Conservation (phyloP, 257 asterid species). For the Solanum virginianum region DNA sequence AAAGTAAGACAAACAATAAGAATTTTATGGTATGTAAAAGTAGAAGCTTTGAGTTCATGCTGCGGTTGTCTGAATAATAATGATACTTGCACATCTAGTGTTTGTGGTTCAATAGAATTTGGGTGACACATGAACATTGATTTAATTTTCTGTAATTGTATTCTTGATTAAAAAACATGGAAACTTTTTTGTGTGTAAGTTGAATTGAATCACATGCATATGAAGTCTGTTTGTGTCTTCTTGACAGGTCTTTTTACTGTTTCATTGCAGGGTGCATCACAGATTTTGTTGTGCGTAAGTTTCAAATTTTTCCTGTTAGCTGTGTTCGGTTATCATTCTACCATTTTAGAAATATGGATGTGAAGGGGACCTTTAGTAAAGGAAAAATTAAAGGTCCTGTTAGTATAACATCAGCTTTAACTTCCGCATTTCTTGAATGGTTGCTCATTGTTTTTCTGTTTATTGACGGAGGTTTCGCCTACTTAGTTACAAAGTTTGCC, state of each 20-base stretch:
- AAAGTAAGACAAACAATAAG: background rate
- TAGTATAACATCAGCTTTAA: conserved; percentile 32
- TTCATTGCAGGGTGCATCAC: background rate
- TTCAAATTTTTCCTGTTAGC: background rate
- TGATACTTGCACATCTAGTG: background rate
- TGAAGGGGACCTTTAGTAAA: conserved; percentile 10
- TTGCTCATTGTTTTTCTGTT: conserved; percentile 55
- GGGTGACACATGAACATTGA: background rate
- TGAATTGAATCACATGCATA: background rate
- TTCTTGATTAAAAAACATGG: background rate
- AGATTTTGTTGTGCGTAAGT: background rate
- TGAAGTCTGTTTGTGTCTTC: background rate
- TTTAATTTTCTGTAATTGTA: background rate
- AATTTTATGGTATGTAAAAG: background rate
- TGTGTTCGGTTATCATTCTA: background rate
- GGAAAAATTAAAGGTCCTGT: conserved; percentile 9
- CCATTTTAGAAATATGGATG: conserved; percentile 21
- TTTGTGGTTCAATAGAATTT: background rate
- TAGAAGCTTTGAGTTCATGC: background rate
- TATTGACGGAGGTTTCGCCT: conserved; percentile 51
- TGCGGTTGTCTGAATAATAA: background rate
- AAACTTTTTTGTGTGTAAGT: background rate
- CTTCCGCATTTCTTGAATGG: conserved; percentile 80
- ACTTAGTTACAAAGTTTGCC: conserved; percentile 58
- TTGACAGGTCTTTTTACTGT: background rate